These are phyloP conservation scores for Zopfia rhizophila DNA, from an alignment of 2,329 filamentous ascomycete genomes.

Conservation along the genomic window DNA sequence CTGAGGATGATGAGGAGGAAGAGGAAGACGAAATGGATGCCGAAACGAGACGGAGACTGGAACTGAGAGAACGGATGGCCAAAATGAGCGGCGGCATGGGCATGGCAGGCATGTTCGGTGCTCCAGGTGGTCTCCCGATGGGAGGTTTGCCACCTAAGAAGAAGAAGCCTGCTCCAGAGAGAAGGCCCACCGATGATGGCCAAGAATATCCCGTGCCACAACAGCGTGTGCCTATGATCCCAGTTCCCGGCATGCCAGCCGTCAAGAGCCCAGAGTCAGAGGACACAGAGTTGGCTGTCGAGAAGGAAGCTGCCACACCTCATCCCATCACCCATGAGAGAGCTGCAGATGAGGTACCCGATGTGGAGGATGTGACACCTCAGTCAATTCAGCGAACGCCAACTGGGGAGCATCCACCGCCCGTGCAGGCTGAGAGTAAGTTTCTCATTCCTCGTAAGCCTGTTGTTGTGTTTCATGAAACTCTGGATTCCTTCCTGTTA, in stretches of 20 bases:
- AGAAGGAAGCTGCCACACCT: constrained; percentile 62
- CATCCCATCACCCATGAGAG: constrained; percentile 56
- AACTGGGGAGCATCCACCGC: constrained; percentile 53
- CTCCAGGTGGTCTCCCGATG: constrained; percentile 73
- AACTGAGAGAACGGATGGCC: constrained; percentile 93
- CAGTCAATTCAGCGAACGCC: constrained; percentile 55
- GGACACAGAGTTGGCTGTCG: constrained; percentile 54
- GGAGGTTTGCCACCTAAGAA: constrained; percentile 61
- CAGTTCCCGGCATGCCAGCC: constrained; percentile 76
- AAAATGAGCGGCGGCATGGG: constrained; percentile 99
- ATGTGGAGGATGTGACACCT: constrained; percentile 64
- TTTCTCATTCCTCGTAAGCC: constrained; percentile 51
- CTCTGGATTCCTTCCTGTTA: constrained; percentile 35
- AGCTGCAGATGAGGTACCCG: constrained; percentile 60
- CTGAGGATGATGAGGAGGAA: constrained; percentile 69
- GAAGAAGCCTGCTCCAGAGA: constrained; percentile 55
- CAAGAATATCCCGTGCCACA: constrained; percentile 42
- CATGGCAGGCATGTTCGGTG: constrained; percentile 93
- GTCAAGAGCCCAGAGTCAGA: constrained; percentile 60
- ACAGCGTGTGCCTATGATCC: constrained; percentile 65
- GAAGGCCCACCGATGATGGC: constrained; percentile 49
- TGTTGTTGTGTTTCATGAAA: constrained; percentile 29
- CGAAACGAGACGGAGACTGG: constrained; percentile 84
- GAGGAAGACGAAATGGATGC: constrained; percentile 89
- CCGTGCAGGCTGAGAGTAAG: constrained; percentile 63